Conservation (phyloP, 169 alveolate genomes). For the Perkinsus olseni region DNA sequence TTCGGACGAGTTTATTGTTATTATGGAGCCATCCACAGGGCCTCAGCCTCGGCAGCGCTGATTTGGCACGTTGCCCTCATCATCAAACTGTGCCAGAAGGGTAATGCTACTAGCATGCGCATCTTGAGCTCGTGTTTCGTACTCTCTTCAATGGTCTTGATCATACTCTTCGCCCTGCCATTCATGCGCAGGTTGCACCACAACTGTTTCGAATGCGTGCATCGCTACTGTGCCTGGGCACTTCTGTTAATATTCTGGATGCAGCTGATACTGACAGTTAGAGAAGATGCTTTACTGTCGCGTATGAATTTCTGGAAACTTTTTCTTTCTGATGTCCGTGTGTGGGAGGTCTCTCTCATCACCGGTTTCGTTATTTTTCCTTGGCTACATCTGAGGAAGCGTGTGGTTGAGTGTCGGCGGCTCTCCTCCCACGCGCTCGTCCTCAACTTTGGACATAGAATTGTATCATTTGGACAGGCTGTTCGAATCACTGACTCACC, state of each 20-base stretch:
- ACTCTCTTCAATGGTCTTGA: background rate
- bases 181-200: background rate
- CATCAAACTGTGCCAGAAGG: background rate
- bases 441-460: background rate
- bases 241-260: background rate
- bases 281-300: background rate
- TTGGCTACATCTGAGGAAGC: background rate
- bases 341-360: background rate
- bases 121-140: background rate
- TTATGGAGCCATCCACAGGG: background rate
- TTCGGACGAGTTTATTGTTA: background rate
- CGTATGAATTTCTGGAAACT: background rate
- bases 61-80: background rate
- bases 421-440: background rate
- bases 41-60: background rate
- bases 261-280: background rate
- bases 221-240: background rate
- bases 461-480: background rate
- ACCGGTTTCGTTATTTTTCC: background rate
- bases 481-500: background rate
- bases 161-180: background rate
- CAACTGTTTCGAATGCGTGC: background rate
- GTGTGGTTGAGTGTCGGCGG: background rate
- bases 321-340: background rate
- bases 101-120: background rate